Conservation (phyloP, 106 monocot species). For the Dioscorea zingiberensis region DNA sequence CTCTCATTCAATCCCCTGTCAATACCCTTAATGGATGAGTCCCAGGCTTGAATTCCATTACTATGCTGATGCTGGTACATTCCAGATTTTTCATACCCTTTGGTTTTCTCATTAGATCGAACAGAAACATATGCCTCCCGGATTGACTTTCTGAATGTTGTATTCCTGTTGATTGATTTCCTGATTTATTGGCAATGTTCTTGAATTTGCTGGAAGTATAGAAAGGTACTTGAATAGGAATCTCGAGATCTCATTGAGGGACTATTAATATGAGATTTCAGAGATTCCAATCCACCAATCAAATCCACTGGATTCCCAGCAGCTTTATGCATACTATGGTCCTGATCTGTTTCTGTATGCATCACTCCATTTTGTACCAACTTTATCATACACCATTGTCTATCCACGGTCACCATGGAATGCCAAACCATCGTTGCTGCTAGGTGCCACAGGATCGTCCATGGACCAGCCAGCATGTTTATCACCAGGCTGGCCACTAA, state of each 20-base stretch:
- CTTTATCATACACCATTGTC: conserved; percentile 11
- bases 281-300: conserved; percentile 2
- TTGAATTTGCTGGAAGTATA: conserved; percentile 20
- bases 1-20: conserved; percentile 27
- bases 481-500: conserved; percentile 18
- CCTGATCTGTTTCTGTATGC: conserved; percentile 12
- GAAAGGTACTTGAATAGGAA: conserved; percentile 5
- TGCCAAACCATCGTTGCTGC: conserved; percentile 1
- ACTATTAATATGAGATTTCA: no score
- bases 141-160: conserved; percentile 9
- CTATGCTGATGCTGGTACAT: conserved; percentile 14
- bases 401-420: conserved; percentile 10
- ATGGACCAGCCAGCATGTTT: conserved; percentile 37
- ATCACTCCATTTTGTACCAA: conserved; percentile 6
- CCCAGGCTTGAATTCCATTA: conserved; percentile 26
- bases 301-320: conserved; percentile 1
- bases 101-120: conserved; percentile 12
- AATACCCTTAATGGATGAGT: conserved; percentile 19
- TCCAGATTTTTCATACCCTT: conserved; percentile 2
- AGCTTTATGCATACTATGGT: conserved; percentile 19
- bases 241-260: no score
- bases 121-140: conserved; percentile 20
- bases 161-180: conserved; percentile 29
- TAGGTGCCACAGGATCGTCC: conserved; percentile 18
- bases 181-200: conserved; percentile 21